Percentiles rank a stretch among this genome's conserved stretches.
These are phyloP conservation scores for Chaetothyriales sp. DNA, from an alignment of 2,329 filamentous ascomycete species.

Conservation along the genomic window DNA sequence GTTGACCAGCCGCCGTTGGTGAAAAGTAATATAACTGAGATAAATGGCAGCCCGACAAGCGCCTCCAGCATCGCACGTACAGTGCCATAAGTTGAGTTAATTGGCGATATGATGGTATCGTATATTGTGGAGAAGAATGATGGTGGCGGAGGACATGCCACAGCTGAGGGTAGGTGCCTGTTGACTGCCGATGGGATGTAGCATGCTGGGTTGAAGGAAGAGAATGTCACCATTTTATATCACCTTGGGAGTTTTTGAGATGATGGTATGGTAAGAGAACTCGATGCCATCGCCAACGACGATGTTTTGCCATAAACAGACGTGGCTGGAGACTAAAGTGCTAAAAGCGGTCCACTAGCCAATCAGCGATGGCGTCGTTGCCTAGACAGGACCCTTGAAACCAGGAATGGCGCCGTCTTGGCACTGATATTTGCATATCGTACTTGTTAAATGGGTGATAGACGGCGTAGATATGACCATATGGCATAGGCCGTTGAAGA, in stretches of 20 bases:
- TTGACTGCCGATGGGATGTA: conserved; percentile 15
- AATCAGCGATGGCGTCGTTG: neutral
- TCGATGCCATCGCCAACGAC: too few species aligned
- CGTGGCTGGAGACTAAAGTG: neutral
- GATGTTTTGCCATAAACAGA: neutral
- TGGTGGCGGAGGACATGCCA: conserved; percentile 17
- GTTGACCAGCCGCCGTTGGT: conserved; percentile 57
- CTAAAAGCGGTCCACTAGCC: neutral
- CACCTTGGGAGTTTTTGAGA: too few species aligned
- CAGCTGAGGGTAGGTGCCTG: conserved; percentile 12
- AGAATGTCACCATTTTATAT: conserved; percentile 1
- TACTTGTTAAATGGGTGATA: neutral
- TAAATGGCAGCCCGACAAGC: conserved; percentile 57
- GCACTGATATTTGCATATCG: neutral
- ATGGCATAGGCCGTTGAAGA: neutral
- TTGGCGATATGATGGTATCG: conserved; percentile 14
- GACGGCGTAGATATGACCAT: neutral
- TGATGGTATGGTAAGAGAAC: too few species aligned
- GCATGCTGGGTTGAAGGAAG: conserved; percentile 15
- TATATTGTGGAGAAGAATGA: conserved; percentile 11
- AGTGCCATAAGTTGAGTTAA: conserved; percentile 15
- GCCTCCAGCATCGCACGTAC: conserved; percentile 40
- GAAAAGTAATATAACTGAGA: conserved; percentile 53
- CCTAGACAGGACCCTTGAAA: neutral
- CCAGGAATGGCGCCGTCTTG: neutral